Evolutionary conservation across 2,329 filamentous ascomycete species (phyloP).

Genomic region (Thermothelomyces thermophilus): DNA sequence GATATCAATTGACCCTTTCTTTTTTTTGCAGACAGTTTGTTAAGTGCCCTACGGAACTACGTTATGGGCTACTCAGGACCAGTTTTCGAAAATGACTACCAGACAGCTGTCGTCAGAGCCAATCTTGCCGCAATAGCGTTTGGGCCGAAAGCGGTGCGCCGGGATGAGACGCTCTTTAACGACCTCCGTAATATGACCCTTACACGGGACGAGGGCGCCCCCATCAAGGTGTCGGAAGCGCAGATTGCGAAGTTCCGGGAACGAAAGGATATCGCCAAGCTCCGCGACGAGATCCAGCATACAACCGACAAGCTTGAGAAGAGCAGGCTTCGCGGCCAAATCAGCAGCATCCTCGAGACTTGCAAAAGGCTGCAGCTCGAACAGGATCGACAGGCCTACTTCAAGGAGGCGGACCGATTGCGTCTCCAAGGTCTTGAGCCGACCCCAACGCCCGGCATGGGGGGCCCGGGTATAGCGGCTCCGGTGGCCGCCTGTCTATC

Average conservation of each 20-base stretch:
- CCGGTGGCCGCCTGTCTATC: constrained; percentile 12
- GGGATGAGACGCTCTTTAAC: constrained; percentile 13
- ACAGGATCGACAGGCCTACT: constrained; percentile 11
- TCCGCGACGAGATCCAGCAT: constrained; percentile 2
- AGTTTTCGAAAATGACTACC: constrained; percentile 11
- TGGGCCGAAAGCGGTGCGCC: constrained; percentile 4
- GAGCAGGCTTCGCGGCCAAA: constrained; percentile 10
- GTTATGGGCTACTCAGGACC: constrained; percentile 10
- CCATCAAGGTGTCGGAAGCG: constrained; percentile 7
- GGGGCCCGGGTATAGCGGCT: constrained; percentile 10
- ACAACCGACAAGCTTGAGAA: constrained; percentile 10
- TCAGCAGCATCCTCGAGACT: constrained; percentile 7
- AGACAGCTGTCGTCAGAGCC: constrained; percentile 6
- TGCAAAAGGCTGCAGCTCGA: constrained; percentile 11
- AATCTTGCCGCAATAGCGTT: constrained; percentile 12
- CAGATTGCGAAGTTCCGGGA: constrained; percentile 12
- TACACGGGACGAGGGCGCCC: constrained; percentile 10
- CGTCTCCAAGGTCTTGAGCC: constrained; percentile 12
- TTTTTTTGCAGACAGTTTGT: constrained; percentile 9
- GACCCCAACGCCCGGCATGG: constrained; percentile 3
- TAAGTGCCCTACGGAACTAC: constrained; percentile 14
- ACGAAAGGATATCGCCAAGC: constrained; percentile 11
- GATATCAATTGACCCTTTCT: constrained; percentile 3
- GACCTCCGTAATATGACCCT: constrained; percentile 12
- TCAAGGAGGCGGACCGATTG: constrained; percentile 12